Percentiles rank a stretch among this genome's conserved stretches.
phyloP scores from a whole-genome alignment of 352 stramenopile genomes.

The Phytopythium sindhum region DNA sequence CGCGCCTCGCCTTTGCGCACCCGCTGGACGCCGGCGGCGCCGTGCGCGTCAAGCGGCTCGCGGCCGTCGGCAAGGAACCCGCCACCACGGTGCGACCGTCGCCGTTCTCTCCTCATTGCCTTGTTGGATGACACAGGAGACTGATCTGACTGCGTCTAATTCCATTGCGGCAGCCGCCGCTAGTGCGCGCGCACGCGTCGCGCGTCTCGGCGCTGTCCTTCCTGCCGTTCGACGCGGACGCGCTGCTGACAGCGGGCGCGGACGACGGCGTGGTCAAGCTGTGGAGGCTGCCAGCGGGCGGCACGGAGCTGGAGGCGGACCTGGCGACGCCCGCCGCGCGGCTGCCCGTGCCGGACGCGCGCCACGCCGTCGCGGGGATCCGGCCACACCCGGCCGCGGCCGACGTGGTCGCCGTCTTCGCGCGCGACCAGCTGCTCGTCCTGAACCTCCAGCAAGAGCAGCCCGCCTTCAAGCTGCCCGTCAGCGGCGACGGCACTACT shows the following conservation, averaged over 20 bases:
- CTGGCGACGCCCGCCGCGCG: slow-evolving; percentile 13
- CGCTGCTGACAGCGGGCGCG: slow-evolving; percentile 59
- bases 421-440: slow-evolving; percentile 34
- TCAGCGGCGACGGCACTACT: slow-evolving; percentile 5
- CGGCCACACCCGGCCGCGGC: slow-evolving; percentile 53
- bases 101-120: too few relatives aligned
- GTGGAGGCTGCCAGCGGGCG: slow-evolving; percentile 42
- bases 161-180: slow-evolving; percentile 44
- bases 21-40: slow-evolving; percentile 55
- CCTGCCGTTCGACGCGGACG: slow-evolving; percentile 40
- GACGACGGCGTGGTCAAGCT: slow-evolving; percentile 47
- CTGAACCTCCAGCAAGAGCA: slow-evolving; percentile 43
- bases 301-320: slow-evolving; percentile 22
- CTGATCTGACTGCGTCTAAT: too few relatives aligned
- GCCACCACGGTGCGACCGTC: slow-evolving; percentile 12
- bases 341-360: slow-evolving; percentile 10
- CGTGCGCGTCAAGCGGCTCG: slow-evolving; percentile 57
- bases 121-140: background rate
- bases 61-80: slow-evolving; percentile 32
- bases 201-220: slow-evolving; percentile 65
- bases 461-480: slow-evolving; percentile 13
- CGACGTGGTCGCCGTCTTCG: slow-evolving; percentile 39
- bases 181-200: slow-evolving; percentile 59
- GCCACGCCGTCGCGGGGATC: slow-evolving; percentile 31
- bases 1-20: slow-evolving; percentile 62